phyloP scores from a whole-genome alignment of 2,329 filamentous ascomycete genomes.

The Laburnicola sp. region DNA sequence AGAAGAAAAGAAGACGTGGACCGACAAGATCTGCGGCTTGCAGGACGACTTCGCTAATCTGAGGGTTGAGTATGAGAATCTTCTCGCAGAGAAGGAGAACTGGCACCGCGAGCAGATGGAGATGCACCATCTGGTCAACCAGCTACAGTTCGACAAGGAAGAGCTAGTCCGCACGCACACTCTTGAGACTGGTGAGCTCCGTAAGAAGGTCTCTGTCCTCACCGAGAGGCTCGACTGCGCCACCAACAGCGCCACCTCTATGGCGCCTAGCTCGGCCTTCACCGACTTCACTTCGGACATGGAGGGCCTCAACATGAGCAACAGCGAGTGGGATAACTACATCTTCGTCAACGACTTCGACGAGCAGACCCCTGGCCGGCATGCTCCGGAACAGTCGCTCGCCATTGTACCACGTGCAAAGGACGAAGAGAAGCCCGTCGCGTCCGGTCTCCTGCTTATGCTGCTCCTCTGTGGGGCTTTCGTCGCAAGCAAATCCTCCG shows the following conservation, averaged over 20 bases:
- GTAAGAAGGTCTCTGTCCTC: slow-evolving; percentile 87
- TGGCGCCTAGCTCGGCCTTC: slow-evolving; percentile 64
- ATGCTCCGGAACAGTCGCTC: slow-evolving; percentile 45
- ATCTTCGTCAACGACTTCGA: slow-evolving; percentile 75
- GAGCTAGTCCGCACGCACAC: slow-evolving; percentile 88
- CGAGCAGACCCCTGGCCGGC: slow-evolving; percentile 41
- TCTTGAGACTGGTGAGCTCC: slow-evolving; percentile 84
- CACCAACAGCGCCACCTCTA: slow-evolving; percentile 50
- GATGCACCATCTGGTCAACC: slow-evolving; percentile 73
- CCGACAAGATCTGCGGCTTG: slow-evolving; percentile 72
- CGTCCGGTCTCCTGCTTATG: slow-evolving; percentile 87
- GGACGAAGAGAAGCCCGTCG: slow-evolving; percentile 63
- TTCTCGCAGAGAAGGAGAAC: slow-evolving; percentile 62
- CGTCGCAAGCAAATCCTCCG: slow-evolving; percentile 82
- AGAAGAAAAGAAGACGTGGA: slow-evolving; percentile 93
- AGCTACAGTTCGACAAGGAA: slow-evolving; percentile 82
- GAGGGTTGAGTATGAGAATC: slow-evolving; percentile 61
- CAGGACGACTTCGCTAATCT: slow-evolving; percentile 75
- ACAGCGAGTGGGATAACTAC: slow-evolving; percentile 77
- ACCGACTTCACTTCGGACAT: slow-evolving; percentile 76
- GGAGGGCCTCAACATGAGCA: slow-evolving; percentile 79
- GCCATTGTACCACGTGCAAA: slow-evolving; percentile 50
- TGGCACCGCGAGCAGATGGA: slow-evolving; percentile 74
- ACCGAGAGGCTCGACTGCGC: slow-evolving; percentile 69
- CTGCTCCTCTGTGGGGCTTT: slow-evolving; percentile 95